A percentile compares a stretch with the other conserved stretches of the same genome.
phyloP scores from a whole-genome alignment of 257 asterid species.

The Oldenlandia corymbosa region DNA sequence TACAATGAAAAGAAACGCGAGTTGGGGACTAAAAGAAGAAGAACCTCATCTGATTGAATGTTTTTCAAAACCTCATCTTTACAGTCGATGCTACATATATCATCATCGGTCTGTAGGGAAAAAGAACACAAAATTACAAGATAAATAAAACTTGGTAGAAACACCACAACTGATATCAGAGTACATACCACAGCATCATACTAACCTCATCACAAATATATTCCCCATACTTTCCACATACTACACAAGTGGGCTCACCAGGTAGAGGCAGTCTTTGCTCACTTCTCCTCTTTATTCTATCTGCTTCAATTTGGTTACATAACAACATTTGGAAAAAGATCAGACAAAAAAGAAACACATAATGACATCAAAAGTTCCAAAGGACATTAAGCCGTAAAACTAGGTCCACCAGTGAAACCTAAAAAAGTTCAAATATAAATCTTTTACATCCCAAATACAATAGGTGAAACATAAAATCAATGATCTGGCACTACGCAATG shows the following conservation, averaged over 20 bases:
- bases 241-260: constrained; percentile 73
- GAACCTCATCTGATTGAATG: constrained; percentile 45
- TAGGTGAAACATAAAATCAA: neutral
- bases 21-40: too few relatives aligned
- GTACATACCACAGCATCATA: constrained; percentile 11
- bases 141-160: constrained; percentile 10
- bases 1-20: constrained; percentile 15
- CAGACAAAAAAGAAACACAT: constrained; percentile 9
- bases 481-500: neutral
- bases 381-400: neutral
- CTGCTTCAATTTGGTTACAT: constrained; percentile 38
- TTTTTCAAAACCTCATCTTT: constrained; percentile 56
- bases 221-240: constrained; percentile 87
- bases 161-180: constrained; percentile 7
- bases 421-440: neutral
- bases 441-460: neutral
- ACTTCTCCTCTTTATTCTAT: constrained; percentile 42
- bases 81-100: constrained; percentile 84
- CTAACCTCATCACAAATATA: constrained; percentile 78
- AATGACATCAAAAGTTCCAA: neutral
- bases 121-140: constrained; percentile 14
- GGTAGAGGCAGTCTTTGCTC: constrained; percentile 80
- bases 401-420: neutral
- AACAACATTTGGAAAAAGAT: constrained; percentile 15
- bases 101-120: constrained; percentile 65